phyloP scores from a whole-genome alignment of 192 early-diverging fungal genomes.

The Podochytrium sp. region DNA sequence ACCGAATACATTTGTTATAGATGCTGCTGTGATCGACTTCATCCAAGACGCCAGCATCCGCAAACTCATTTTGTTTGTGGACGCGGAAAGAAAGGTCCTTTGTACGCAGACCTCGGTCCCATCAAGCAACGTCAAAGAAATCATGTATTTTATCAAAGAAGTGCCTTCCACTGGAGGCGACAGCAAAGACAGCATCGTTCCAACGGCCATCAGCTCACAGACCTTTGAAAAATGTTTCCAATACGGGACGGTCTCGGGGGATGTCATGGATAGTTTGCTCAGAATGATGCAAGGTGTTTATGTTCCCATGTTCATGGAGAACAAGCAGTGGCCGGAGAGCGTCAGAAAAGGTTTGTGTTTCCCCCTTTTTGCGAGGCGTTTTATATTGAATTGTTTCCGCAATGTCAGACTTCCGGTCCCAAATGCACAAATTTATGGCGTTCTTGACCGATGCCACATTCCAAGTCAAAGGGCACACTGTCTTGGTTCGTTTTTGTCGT shows the following conservation, averaged over 20 bases:
- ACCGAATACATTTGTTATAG: constrained; percentile 2
- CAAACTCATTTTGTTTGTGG: constrained; percentile 32
- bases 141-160: constrained; percentile 53
- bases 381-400: neutral
- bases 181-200: neutral
- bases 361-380: constrained; percentile 9
- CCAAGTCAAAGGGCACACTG: constrained; percentile 65
- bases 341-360: constrained; percentile 51
- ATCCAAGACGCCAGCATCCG: constrained; percentile 15
- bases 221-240: constrained; percentile 58
- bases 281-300: constrained; percentile 61
- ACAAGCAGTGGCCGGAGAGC: constrained; percentile 65
- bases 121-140: constrained; percentile 22
- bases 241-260: constrained; percentile 54
- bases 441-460: constrained; percentile 62
- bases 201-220: constrained; percentile 18
- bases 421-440: constrained; percentile 70
- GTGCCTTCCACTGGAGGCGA: neutral
- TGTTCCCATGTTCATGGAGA: constrained; percentile 63
- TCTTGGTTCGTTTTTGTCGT: constrained; percentile 35
- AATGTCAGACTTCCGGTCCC: constrained; percentile 47
- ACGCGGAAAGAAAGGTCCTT: constrained; percentile 20
- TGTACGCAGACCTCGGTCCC: constrained; percentile 36
- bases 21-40: constrained; percentile 1
- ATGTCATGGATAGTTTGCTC: constrained; percentile 56